phyloP scores from a whole-genome alignment of 495 filamentous ascomycete genomes.

The Chaetomium tenue region DNA sequence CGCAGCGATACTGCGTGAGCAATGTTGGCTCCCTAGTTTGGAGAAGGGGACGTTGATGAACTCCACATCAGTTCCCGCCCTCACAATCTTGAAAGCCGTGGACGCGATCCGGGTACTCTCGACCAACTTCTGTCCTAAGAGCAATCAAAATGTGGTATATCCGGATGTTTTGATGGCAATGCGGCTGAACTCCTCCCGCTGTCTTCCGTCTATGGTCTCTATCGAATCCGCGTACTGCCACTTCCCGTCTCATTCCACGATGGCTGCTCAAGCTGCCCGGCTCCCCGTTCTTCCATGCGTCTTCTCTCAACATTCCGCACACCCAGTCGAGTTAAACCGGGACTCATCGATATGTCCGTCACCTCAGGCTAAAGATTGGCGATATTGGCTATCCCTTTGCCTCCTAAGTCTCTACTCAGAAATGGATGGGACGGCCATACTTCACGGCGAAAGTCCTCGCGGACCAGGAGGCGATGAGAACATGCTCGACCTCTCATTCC shows the following conservation, averaged over 20 bases:
- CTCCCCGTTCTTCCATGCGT: background rate
- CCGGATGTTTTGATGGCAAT: slow-evolving; percentile 6
- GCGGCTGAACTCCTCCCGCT: background rate
- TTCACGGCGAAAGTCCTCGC: background rate
- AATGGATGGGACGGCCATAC: background rate
- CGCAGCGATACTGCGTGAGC: background rate
- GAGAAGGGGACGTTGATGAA: background rate
- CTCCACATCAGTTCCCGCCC: background rate
- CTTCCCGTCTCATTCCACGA: background rate
- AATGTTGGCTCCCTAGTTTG: background rate
- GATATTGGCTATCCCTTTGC: slow-evolving; percentile 3
- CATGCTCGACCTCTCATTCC: background rate
- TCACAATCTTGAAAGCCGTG: too few relatives aligned
- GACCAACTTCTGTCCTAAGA: background rate
- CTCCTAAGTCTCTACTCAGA: background rate
- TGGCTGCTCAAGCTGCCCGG: background rate
- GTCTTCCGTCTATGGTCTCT: background rate
- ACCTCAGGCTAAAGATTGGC: slow-evolving; percentile 3
- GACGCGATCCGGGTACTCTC: too few relatives aligned
- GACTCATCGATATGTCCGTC: background rate
- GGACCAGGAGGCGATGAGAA: too few relatives aligned
- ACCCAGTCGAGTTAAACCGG: background rate
- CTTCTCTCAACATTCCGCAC: slow-evolving; percentile 1
- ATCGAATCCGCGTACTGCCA: background rate
- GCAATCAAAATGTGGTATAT: background rate